These are phyloP conservation scores for Fusarium guadeloupense DNA, from an alignment of 2,329 filamentous ascomycete species.

Conservation along the genomic window DNA sequence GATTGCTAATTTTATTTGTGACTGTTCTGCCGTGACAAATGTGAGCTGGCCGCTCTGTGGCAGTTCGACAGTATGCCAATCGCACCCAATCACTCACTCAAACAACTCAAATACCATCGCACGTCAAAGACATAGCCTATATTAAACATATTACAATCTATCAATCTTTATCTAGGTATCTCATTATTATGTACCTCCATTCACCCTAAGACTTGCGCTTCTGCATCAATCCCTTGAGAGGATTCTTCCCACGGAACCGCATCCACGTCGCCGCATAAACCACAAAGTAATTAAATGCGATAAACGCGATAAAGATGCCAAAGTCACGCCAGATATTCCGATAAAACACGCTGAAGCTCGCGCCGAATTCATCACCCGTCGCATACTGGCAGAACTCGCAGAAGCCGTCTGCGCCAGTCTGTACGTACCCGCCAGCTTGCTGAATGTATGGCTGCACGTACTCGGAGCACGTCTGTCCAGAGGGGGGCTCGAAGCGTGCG, in stretches of 20 bases:
- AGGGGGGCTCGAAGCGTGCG: slow-evolving; percentile 67
- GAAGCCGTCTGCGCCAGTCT: slow-evolving; percentile 60
- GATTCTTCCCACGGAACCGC: slow-evolving; percentile 53
- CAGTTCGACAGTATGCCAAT: too few species aligned
- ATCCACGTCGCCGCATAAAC: slow-evolving; percentile 53
- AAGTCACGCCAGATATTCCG: slow-evolving; percentile 72
- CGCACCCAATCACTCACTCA: too few species aligned
- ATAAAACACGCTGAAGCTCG: slow-evolving; percentile 68
- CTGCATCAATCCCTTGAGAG: slow-evolving; percentile 45
- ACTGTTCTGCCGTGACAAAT: too few species aligned
- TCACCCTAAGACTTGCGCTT: slow-evolving; percentile 34
- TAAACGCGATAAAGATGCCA: slow-evolving; percentile 70
- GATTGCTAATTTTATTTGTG: too few species aligned
- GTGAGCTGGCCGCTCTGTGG: too few species aligned
- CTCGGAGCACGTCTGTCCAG: slow-evolving; percentile 66
- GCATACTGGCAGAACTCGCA: slow-evolving; percentile 73
- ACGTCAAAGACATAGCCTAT: background rate
- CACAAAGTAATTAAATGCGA: slow-evolving; percentile 67
- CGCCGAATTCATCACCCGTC: slow-evolving; percentile 68
- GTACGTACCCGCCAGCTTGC: slow-evolving; percentile 68
- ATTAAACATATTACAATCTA: background rate
- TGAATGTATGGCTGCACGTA: slow-evolving; percentile 65
- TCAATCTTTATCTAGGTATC: background rate
- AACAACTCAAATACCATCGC: too few species aligned
- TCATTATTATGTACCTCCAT: background rate